Conservation (phyloP, 768 basidiomycete genomes). For the Xanthoconium purpureum region DNA sequence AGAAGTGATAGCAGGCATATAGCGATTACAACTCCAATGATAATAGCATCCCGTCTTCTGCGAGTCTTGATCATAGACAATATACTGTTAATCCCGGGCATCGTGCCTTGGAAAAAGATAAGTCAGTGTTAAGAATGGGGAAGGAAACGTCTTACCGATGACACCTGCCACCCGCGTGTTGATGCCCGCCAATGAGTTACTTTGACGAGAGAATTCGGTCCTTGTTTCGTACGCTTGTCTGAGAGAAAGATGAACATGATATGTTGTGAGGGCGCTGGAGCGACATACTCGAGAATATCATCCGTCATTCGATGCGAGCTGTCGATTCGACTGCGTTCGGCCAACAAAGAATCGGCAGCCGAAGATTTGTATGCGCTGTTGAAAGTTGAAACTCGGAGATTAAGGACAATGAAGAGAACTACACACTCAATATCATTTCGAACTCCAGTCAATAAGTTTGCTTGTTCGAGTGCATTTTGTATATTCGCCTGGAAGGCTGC, state of each 20-base stretch:
- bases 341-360: slow-evolving; percentile 79
- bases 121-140: background rate
- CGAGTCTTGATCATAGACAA: slow-evolving; percentile 91
- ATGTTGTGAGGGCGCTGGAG: background rate
- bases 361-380: slow-evolving; percentile 87
- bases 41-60: slow-evolving; percentile 83
- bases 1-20: slow-evolving; percentile 66
- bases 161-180: slow-evolving; percentile 83
- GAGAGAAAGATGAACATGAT: background rate
- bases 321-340: slow-evolving; percentile 87
- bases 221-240: slow-evolving; percentile 98
- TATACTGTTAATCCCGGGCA: slow-evolving; percentile 93
- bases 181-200: slow-evolving; percentile 69
- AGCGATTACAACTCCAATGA: slow-evolving; percentile 87
- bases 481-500: slow-evolving; percentile 62
- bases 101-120: slow-evolving; percentile 50
- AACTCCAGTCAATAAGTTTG: slow-evolving; percentile 84
- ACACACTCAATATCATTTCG: slow-evolving; percentile 93
- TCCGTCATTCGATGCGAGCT: slow-evolving; percentile 95
- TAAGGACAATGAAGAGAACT: background rate
- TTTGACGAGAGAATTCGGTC: slow-evolving; percentile 84
- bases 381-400: background rate
- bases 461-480: slow-evolving; percentile 78
- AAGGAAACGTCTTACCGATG: slow-evolving; percentile 52
- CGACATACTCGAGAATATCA: slow-evolving; percentile 75